Evolutionary conservation across 306 rosid species (phyloP), one percentile per base, ranked within the genome.

Genomic region (Glycyrrhiza uralensis): DNA sequence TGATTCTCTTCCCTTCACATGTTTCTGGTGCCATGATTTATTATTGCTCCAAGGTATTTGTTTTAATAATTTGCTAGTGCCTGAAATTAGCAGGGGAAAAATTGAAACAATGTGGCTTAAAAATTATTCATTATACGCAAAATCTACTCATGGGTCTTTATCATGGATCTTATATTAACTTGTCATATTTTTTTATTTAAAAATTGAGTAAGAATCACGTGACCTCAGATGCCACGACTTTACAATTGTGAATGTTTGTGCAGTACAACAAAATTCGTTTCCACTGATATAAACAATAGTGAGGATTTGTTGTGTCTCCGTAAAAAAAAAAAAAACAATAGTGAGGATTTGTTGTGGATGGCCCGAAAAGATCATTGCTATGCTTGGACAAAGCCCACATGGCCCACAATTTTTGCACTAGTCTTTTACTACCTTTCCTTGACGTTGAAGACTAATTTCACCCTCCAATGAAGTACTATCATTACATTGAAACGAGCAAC

Each of bases 181-280:
- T n/a, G n/a, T n/a, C n/a, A n/a, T n/a, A n/a, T n/a, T n/a, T n/a
- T n/a, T n/a, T n/a, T n/a, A 76, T 56, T 57, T 29, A 24, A 41
- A 66, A 55, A 22, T 1, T 8, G 1, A 66, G 32, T 24, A 14
- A 35, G 69, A 55, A 19, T 79, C 82, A 65, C 22, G 79, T 72
- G 83, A 79, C 38, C 65, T 32, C 54, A 15, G 20, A 17, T 52
- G 72, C 26, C 23, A 38, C 60, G 7, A 52, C 3, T 24, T 24
- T 33, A 69, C 75, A 67, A 38, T 4, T 32, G 38, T 47, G 19
- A 49, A 11, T n/a, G 14, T 49, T 54, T 77, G 15, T 28, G 50
- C 7, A 32, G 7, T 49, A 20, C 45, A 36, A 45, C 12, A 4
- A 56, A 66, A 13, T 29, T 23, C 10, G 41, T 42, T 46, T 22